Percentiles rank a stretch among this genome's conserved stretches.
phyloP scores from a whole-genome alignment of 2,329 filamentous ascomycete genomes.

The Seiridium cupressi region DNA sequence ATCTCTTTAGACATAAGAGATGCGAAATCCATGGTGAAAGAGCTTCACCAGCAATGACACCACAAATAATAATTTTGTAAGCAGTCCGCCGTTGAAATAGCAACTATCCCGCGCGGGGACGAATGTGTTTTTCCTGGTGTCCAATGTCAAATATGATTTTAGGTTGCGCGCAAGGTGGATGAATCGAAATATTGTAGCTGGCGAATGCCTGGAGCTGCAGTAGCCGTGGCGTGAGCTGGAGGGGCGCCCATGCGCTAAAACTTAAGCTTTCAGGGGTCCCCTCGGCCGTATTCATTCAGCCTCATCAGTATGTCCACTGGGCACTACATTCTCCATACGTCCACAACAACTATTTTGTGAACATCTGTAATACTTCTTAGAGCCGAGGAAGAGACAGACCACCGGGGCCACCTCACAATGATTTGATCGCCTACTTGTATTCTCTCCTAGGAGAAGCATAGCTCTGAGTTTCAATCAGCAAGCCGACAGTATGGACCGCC shows the following conservation, averaged over 20 bases:
- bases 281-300: no score
- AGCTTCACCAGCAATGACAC: not conserved
- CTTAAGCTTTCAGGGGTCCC: conserved; percentile 5
- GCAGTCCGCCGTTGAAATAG: not conserved
- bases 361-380: no score
- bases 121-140: not conserved
- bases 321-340: no score
- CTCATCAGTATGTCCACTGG: no score
- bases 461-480: not conserved
- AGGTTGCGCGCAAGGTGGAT: not conserved
- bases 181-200: not conserved
- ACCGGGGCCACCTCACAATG: no score
- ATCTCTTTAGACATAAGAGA: conserved; percentile 92
- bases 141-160: no score
- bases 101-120: not conserved
- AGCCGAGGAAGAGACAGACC: no score
- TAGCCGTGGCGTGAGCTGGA: not conserved
- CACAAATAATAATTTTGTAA: not conserved
- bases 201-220: not conserved
- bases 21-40: conserved; percentile 82
- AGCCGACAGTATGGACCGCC: conserved; percentile 29
- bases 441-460: no score
- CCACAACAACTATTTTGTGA: no score
- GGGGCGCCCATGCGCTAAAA: not conserved
- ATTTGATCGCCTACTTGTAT: no score